Base-by-base conservation (phyloP, 2,329 filamentous ascomycete genomes). In the Rhinocladiella mackenziei region DNA sequence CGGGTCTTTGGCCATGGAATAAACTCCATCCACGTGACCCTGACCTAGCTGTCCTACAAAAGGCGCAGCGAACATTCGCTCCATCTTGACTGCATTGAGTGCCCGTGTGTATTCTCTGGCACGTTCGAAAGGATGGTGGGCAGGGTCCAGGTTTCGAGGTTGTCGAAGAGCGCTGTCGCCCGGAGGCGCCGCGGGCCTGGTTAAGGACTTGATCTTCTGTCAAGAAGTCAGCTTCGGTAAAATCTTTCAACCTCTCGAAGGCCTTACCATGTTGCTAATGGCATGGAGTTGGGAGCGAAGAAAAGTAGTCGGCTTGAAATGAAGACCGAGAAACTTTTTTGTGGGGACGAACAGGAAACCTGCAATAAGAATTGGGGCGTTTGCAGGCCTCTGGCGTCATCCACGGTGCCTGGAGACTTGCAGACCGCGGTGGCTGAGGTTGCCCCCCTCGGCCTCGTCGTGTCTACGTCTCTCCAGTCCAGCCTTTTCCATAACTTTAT, bases 21-120 rank as follows among this genome's bases (percentile, higher is more conserved):
- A 92, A 7, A 86, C 81, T 52, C 92, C 92, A 60, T 98, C 92
- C 43, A 96, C 86, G 67, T 98, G 92, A 14, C 92, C 91, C 22
- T 80, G 76, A 41, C 91, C 91, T 17, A 98, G 79, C 64, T 96
- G 87, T 1, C 78, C 86, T 32, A 98, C 70, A 61, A 95, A 95
- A 3, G 86, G 86, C 40, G 82, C 75, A 20, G 83, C 83, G 65
- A 94, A 94, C 84, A 96, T 91, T 57, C 89, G 84, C 69, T 95
- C 88, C 50, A 96, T 71, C 66, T 96, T 96, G 46, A 89, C 88
- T 18, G 89, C 89, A 78, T 88, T 86, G 50, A 86, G 71, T 8
- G 83, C 83, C 56, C 82, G 71, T 10, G 82, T 87, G 62, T 89
- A 91, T 70, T 95, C 89, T 65, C 89, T 75, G 34, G 89, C 89